phyloP scores from a whole-genome alignment of 108 stramenopile genomes.

The Cyclotella kingstonii region DNA sequence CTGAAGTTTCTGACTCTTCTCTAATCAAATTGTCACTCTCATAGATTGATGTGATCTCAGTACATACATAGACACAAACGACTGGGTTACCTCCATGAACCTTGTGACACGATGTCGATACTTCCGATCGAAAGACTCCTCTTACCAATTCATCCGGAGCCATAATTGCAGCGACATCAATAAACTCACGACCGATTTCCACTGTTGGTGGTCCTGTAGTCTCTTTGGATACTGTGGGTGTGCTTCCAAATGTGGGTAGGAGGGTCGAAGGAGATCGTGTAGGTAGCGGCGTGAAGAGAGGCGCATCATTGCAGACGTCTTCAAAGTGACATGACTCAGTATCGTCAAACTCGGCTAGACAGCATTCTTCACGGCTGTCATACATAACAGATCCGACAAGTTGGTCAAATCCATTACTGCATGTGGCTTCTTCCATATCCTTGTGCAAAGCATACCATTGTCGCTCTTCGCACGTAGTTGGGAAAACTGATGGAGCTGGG shows the following conservation, averaged over 20 bases:
- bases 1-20: constrained; percentile 5
- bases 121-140: constrained; percentile 3
- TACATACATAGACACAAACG: not conserved
- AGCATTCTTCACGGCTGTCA: no score
- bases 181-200: not conserved
- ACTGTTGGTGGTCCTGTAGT: not conserved
- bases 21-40: constrained; percentile 8
- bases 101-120: constrained; percentile 15
- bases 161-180: not conserved
- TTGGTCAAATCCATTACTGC: no score
- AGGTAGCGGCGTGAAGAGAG: no score
- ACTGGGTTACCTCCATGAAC: not conserved
- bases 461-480: no score
- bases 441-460: no score
- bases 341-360: no score
- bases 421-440: no score
- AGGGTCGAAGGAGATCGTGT: no score
- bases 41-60: constrained; percentile 3
- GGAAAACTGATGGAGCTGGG: no score
- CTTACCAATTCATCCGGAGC: constrained; percentile 1
- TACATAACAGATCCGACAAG: no score
- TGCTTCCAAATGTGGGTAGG: not conserved
- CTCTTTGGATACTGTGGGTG: constrained; percentile 11
- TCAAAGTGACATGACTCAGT: no score
- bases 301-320: no score